Evolutionary conservation across 192 early-diverging fungal species (phyloP).

Genomic region (Powellomyces hirtus): DNA sequence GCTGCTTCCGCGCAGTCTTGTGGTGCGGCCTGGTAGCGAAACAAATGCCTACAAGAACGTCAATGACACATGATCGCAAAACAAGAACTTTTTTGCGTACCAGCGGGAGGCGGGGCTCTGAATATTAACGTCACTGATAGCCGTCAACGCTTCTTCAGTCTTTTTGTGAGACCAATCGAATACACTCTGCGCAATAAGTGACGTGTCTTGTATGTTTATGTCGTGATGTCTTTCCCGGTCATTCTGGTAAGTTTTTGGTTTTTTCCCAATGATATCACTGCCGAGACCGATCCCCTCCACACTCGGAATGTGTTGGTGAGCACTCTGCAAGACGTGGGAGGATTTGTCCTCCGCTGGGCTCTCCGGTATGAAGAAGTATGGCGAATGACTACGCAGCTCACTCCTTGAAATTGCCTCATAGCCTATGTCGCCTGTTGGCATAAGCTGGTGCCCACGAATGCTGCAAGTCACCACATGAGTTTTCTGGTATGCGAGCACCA

Average conservation of each 20-base stretch:
- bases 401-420: conserved; percentile 22
- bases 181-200: background rate
- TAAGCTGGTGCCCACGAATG: conserved; percentile 11
- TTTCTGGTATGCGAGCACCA: background rate
- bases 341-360: background rate
- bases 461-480: background rate
- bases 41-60: conserved; percentile 13
- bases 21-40: conserved; percentile 13
- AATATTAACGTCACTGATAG: background rate
- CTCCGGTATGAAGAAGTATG: conserved; percentile 26
- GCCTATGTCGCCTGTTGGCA: conserved; percentile 18
- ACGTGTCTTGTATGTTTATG: no score
- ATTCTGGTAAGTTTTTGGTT: background rate
- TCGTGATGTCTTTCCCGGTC: no score
- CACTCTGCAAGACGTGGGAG: background rate
- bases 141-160: background rate
- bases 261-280: conserved; percentile 12
- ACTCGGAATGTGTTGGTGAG: background rate
- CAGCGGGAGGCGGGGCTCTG: background rate
- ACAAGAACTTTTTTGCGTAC: background rate
- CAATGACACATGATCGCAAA: no score
- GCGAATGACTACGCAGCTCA: conserved; percentile 19
- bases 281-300: conserved; percentile 25
- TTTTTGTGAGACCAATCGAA: conserved; percentile 22
- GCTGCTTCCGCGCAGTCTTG: background rate